Conservation (phyloP, 176 grass and related monocot species). For the Chrysopogon serrulatus region DNA sequence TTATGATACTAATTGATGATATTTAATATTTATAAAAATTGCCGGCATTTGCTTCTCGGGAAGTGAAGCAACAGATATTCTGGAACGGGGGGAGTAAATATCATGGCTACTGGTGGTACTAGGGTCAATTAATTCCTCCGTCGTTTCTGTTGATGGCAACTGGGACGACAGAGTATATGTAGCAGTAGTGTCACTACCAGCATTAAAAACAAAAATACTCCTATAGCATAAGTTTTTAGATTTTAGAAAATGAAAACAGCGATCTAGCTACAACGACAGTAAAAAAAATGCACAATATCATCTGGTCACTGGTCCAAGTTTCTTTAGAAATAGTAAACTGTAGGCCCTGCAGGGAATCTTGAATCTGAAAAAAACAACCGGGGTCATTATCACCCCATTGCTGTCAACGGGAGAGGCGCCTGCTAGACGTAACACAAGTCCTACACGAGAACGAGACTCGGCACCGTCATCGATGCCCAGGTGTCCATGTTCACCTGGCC, state of each 20-base stretch:
- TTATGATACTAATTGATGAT: too few relatives aligned
- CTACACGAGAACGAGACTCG: background rate
- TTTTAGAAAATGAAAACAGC: background rate
- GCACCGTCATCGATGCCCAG: constrained; percentile 2
- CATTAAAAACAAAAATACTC: background rate
- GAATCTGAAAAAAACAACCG: background rate
- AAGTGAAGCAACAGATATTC: too few relatives aligned
- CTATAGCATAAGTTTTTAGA: background rate
- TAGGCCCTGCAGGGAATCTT: background rate
- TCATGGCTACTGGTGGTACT: background rate
- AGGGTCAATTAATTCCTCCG: background rate
- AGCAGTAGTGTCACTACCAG: background rate
- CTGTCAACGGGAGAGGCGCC: background rate
- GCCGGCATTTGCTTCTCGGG: too few relatives aligned
- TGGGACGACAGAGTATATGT: background rate
- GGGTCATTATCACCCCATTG: background rate
- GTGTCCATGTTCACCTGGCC: background rate
- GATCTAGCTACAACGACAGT: background rate
- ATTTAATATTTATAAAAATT: too few relatives aligned
- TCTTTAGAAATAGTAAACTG: background rate
- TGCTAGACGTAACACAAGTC: constrained; percentile 27
- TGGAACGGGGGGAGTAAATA: too few relatives aligned
- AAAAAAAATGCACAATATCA: background rate
- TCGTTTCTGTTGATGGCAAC: constrained; percentile 2
- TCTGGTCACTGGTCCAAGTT: background rate